Conservation (phyloP, 192 early-diverging fungal species). For the Powellomyces hirtus region DNA sequence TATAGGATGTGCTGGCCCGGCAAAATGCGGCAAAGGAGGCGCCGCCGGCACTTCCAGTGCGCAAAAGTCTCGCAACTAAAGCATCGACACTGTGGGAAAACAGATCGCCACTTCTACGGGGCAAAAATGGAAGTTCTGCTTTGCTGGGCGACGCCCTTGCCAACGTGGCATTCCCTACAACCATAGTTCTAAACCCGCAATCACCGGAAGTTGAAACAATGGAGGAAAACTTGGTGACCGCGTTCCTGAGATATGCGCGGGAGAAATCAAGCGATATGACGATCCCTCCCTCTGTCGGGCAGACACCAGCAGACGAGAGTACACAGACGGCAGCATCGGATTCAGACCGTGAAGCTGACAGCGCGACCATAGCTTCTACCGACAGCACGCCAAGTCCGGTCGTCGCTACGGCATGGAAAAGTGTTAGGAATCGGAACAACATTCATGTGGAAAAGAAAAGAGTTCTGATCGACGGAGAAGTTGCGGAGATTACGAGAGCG, state of each 20-base stretch:
- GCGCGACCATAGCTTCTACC: neutral
- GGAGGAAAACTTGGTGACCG: slow-evolving; percentile 22
- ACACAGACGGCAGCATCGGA: too few species aligned
- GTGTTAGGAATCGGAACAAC: slow-evolving; percentile 32
- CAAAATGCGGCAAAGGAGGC: slow-evolving; percentile 10
- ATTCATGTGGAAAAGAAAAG: slow-evolving; percentile 41
- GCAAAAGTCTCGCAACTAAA: slow-evolving; percentile 1
- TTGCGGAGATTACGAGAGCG: slow-evolving; percentile 36
- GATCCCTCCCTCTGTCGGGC: neutral
- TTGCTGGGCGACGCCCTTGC: slow-evolving; percentile 17
- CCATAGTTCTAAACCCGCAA: neutral
- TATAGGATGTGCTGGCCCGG: slow-evolving; percentile 22
- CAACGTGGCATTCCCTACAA: slow-evolving; percentile 7
- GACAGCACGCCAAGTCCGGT: too few species aligned
- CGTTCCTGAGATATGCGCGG: slow-evolving; percentile 26
- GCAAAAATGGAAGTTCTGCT: neutral
- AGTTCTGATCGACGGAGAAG: slow-evolving; percentile 16
- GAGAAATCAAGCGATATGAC: slow-evolving; percentile 5
- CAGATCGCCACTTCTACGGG: slow-evolving; percentile 16
- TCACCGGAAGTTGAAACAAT: neutral
- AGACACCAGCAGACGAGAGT: neutral
- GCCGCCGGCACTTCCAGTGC: neutral
- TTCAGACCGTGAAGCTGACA: neutral
- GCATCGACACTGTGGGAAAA: slow-evolving; percentile 30
- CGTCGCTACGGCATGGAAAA: slow-evolving; percentile 42